phyloP scores from a whole-genome alignment of 106 monocot species.

The Agapanthus africanus region DNA sequence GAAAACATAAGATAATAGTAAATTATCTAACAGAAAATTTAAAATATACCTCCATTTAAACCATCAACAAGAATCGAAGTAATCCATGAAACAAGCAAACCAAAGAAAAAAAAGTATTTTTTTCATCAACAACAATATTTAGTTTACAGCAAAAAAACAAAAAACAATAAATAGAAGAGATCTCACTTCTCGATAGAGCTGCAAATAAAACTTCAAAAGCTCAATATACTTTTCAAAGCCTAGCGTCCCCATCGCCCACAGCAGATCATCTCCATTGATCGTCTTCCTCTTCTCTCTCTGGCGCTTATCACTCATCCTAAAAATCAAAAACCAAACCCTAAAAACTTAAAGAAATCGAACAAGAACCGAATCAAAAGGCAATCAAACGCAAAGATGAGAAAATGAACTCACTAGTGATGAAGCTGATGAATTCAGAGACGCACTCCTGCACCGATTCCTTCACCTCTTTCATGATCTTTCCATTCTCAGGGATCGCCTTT shows the following conservation, averaged over 20 bases:
- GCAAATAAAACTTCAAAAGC: constrained; percentile 38
- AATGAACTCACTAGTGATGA: constrained; percentile 67
- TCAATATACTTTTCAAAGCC: constrained; percentile 46
- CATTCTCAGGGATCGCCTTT: constrained; percentile 50
- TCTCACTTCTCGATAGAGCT: constrained; percentile 13
- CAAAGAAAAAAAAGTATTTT: neutral
- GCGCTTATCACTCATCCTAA: constrained; percentile 46
- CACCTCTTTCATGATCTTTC: constrained; percentile 65
- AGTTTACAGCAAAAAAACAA: too few relatives aligned
- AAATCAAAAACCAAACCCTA: neutral
- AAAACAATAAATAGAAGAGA: neutral
- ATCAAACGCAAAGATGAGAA: neutral
- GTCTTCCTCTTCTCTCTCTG: too few relatives aligned
- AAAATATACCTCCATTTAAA: constrained; percentile 23
- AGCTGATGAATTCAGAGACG: constrained; percentile 78
- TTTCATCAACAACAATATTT: too few relatives aligned
- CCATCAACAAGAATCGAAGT: neutral
- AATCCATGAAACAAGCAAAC: neutral
- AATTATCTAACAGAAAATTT: neutral
- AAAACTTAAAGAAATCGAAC: neutral
- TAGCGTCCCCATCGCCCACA: constrained; percentile 41
- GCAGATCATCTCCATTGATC: too few relatives aligned
- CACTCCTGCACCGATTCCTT: constrained; percentile 79
- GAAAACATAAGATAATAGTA: too few relatives aligned
- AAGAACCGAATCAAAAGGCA: neutral